Evolutionary conservation across 768 basidiomycete genomes (phyloP), one percentile per base, ranked within the genome.

Genomic region (Pleurotus salmoneostramineus): DNA sequence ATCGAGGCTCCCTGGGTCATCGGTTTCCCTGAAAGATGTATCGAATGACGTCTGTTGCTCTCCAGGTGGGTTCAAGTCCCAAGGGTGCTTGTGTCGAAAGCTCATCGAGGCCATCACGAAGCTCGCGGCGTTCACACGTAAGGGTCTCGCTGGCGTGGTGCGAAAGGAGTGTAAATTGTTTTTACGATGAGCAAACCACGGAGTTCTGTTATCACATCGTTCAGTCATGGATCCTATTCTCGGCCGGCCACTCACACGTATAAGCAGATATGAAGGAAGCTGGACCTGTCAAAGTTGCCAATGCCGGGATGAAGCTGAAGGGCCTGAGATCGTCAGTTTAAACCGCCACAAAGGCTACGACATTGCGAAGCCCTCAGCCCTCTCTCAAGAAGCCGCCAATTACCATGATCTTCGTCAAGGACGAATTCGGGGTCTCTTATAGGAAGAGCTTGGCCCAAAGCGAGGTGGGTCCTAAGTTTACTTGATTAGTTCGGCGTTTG

Each of bases 91-190:
- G 8, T 40, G 37, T 40, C 37, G 37, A 40, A 40, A 10, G 37
- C n/a, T 40, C 37, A 40, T 45, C 44, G 44, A 45, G 44, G 44
- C 17, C 15, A 31, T 49, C 21, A 34, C 10, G 40, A 32, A 40
- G 52, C 36, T 40, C 37, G 40, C 15, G 40, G 36, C 21, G 15
- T 55, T 55, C 52, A 17, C 52, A 55, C 40, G 52, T 21, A 40
- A 55, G 52, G 52, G 52, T 43, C 40, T 55, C 27, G 31, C 36
- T 43, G 40, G 40, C 21, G 21, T 27, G 17, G 43, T 8, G 52
- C 52, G 31, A 43, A 55, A 31, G 52, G 40, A 55, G 52, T 55
- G 52, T 55, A 55, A 55, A 55, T 40, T 55, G 37, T 55, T 55
- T 50, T 55, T 55, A 55, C 52, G 11, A 11, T 5, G 52, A 17